Base-by-base conservation (phyloP, 2,329 filamentous ascomycete genomes). In the Aspergillus brunneoviolaceus region DNA sequence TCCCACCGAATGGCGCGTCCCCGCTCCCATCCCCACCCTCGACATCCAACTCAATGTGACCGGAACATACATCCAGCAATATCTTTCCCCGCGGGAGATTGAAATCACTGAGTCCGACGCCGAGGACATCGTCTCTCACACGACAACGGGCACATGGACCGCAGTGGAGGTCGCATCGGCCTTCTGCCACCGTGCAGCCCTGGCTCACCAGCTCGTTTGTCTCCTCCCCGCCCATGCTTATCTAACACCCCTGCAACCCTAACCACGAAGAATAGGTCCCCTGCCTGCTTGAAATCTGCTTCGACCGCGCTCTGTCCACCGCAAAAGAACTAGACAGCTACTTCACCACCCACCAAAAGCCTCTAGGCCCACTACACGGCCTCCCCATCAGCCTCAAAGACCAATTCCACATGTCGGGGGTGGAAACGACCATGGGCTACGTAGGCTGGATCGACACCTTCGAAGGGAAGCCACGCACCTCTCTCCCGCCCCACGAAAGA, bases 401-500 rank as follows among this genome's bases (percentile, higher is more conserved):
- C 63, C 78, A 80, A 59, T 80, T 82, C 60, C 77, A 80, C 51
- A 70, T 81, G 5, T 74, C 80, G 69, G 81, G 80, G 1, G 75
- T 83, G 3, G 82, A 85, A 60, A 84, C 63, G 71, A 86, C 75
- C 69, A 88, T 88, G 79, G 86, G 85, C 12, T 89, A 88, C 67
- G 78, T 88, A 25, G 85, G 86, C n/a, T 87, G 85, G 81, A 83
- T 88, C n/a, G 83, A 82, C 6, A 84, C 83, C 0, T 84, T 87
- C 63, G 74, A 88, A 71, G 85, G 83, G 54, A 74, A 45, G 16
- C 27, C 27, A 16, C 14, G 2, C 14, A 19, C 4, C 39, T 45
- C n/a, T 79, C 48, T 80, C 80, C 60, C 79, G 82, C 7, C 7
- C 9, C 2, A 9, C 27, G 27, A 29, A 29, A 76, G 60, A 81